Evolutionary conservation across 2,329 filamentous ascomycete species (phyloP), one percentile per base, ranked within the genome.

Genomic region (Sporothrix euskadiensis): DNA sequence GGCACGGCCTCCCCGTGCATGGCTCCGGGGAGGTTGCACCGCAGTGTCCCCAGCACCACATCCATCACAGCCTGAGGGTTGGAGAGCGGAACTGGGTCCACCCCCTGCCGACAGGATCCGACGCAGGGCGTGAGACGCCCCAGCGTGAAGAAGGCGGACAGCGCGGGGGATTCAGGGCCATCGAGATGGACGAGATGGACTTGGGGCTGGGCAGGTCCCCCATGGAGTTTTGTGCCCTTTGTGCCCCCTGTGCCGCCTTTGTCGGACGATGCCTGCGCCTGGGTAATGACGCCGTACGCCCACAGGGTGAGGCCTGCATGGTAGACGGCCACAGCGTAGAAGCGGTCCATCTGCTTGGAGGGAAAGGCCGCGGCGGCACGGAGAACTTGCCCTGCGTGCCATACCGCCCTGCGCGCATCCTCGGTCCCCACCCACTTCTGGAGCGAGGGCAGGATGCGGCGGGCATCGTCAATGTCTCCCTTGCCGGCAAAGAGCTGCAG

Each of bases 281-380:
- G 59, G 5, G 65, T 39, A 4, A 90, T 83, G 0, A 92, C 87
- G 0, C 90, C 89, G 76, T 91, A 92, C 0, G 87, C 87, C 92
- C 92, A 94, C 56, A 93, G 82, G 0, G 88, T 88, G 4, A 94
- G 82, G 14, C 87, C 85, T 4, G 89, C 90, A 78, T 93, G 91
- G 78, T 92, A 91, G 0, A 92, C 85, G 0, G 88, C 89, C 7
- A 93, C 87, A 0, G 90, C 90, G 75, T 89, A 88, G 78, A 93
- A 92, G 75, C 91, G 89, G 59, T 88, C 87, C 3, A 92, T 80
- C 12, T 86, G 83, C 0, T 85, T 84, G 1, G 82, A 79, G 0
- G 88, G 85, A 56, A 77, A 76, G 2, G 26, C 10, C 1, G 66
- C 39, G 4, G 76, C 76, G 0, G 73, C 70, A 1, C 74, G 71